Conservation (phyloP, 331 rosid genomes). For the Rosa hybrid region DNA sequence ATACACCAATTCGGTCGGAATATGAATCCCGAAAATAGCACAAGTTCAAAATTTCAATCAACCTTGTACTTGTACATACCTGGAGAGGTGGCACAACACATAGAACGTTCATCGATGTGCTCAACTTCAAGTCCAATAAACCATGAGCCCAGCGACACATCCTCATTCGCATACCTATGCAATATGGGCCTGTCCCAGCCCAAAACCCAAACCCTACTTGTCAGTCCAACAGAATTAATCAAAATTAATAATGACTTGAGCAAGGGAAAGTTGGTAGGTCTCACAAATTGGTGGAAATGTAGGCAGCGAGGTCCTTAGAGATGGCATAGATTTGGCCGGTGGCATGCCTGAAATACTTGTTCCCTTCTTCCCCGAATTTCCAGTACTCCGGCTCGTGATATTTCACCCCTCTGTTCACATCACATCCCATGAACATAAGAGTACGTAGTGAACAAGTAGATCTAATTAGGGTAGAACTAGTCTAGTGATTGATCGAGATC, state of each 20-base stretch:
- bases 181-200: conserved; percentile 57
- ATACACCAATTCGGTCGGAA: background rate
- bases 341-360: conserved; percentile 92
- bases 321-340: conserved; percentile 95
- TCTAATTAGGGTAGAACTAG: background rate
- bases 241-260: background rate
- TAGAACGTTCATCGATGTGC: conserved; percentile 74
- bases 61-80: conserved; percentile 35
- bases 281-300: conserved; percentile 73
- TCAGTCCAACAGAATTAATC: background rate
- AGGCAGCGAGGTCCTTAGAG: conserved; percentile 84
- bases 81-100: conserved; percentile 89
- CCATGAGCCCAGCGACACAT: conserved; percentile 90
- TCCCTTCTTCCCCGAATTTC: conserved; percentile 97
- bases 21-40: background rate
- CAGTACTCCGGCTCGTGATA: conserved; percentile 89
- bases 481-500: background rate
- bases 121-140: conserved; percentile 81
- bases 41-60: background rate
- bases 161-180: conserved; percentile 93
- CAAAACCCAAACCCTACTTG: background rate
- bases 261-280: background rate
- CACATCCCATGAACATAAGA: background rate
- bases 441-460: background rate
- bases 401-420: conserved; percentile 59